These are phyloP conservation scores for Trichoderma hamatum DNA, from an alignment of 2,329 filamentous ascomycete genomes.

Conservation along the genomic window DNA sequence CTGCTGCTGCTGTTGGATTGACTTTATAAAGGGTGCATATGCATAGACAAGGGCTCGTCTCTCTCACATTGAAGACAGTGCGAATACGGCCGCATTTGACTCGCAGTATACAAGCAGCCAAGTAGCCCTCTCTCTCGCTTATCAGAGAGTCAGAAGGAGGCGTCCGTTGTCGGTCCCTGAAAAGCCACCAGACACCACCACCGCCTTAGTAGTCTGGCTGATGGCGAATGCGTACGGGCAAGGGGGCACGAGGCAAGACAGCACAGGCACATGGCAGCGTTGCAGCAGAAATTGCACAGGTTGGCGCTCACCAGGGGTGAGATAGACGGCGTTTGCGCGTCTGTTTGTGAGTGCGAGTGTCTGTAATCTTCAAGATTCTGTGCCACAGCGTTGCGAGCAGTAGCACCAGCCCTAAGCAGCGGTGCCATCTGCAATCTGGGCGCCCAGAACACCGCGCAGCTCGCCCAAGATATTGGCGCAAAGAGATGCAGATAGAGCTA, in stretches of 20 bases:
- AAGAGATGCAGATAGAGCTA: not conserved
- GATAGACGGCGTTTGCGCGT: not conserved
- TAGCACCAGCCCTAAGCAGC: not conserved
- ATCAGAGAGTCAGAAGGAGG: not conserved
- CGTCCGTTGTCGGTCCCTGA: not conserved
- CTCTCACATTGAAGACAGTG: not conserved
- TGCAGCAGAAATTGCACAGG: not conserved
- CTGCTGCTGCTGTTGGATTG: not conserved
- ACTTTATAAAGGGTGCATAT: conserved; percentile 26
- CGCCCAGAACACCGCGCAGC: not conserved
- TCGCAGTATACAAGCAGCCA: not conserved
- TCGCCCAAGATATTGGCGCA: not conserved
- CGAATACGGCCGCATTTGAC: not conserved
- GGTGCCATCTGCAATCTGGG: not conserved
- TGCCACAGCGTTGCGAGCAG: not conserved
- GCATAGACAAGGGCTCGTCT: conserved; percentile 19
- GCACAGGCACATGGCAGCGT: not conserved
- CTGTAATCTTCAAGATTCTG: not conserved
- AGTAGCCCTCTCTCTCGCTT: not conserved
- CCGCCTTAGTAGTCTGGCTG: too few relatives aligned
- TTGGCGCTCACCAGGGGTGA: too few relatives aligned
- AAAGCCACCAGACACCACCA: not conserved
- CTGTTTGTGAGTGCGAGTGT: not conserved
- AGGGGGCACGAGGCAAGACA: too few relatives aligned
- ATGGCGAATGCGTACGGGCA: too few relatives aligned